Evolutionary conservation across 768 basidiomycete species (phyloP), one percentile per base, ranked within the genome.

Genomic region (Ramaria sp.): DNA sequence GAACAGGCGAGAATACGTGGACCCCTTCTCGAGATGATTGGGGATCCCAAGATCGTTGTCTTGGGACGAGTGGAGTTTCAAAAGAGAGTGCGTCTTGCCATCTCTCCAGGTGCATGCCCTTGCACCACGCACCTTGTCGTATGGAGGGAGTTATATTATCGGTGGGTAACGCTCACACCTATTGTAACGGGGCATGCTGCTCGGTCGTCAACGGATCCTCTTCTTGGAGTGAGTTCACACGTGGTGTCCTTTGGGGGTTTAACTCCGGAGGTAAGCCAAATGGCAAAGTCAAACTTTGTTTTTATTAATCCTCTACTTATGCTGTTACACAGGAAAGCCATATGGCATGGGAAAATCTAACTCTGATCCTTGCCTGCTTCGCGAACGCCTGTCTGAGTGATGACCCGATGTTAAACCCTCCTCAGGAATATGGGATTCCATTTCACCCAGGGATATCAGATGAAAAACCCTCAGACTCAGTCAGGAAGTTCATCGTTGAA

Each of bases 341-440:
- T 42, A 78, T 75, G 38, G 86, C 91, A 62, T 96, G 92, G 91
- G 84, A 88, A 63, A 91, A 93, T 65, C 71, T 91, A 12, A 84
- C 87, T 0, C 70, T 91, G 22, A 89, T 86, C 69, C 72, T 94
- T 39, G 81, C 88, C 3, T 79, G 87, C 0, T 76, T 84, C n/a
- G 82, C 83, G 38, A 85, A 86, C 4, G 72, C 79, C 6, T 85
- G 85, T 59, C 70, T 81, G 19, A 71, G 74, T 41, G 80, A 85
- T 15, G 71, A 74, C 45, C 34, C 45, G 3, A 17, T 30, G 11
- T 56, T 56, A 37, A 56, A 56, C 48, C 24, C 46, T 13, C 54
- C 53, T 12, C 20, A 27, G 17, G 59, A 59, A n/a, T 51, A 47
- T 46, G 13, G 45, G n/a, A 34, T 55, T n/a, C 43, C 53, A 1